These are phyloP conservation scores for Nothopassalora personata DNA, from an alignment of 2,329 filamentous ascomycete species.

Conservation along the genomic window DNA sequence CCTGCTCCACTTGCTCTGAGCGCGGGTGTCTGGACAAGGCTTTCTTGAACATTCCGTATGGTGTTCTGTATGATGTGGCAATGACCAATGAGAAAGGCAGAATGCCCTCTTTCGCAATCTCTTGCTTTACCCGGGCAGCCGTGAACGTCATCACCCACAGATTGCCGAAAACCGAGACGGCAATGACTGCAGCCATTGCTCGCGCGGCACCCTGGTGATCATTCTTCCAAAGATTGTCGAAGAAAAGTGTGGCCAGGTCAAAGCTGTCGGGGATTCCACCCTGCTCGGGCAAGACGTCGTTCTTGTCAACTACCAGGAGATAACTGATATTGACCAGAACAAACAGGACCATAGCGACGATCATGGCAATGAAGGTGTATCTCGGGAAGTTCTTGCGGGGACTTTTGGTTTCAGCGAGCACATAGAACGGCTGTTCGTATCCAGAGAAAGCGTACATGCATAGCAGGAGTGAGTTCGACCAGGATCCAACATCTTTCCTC, in stretches of 20 bases:
- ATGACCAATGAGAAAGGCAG: slow-evolving; percentile 49
- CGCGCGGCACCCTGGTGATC: slow-evolving; percentile 23
- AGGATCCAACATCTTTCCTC: slow-evolving; percentile 25
- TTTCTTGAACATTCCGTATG: slow-evolving; percentile 22
- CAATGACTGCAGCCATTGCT: slow-evolving; percentile 47
- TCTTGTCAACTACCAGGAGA: slow-evolving; percentile 31
- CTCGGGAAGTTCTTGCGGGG: slow-evolving; percentile 36
- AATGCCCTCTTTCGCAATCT: slow-evolving; percentile 56
- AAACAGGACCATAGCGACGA: slow-evolving; percentile 22
- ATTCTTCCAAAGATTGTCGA: slow-evolving; percentile 20
- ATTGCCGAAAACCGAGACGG: slow-evolving; percentile 52
- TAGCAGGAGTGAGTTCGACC: slow-evolving; percentile 40
- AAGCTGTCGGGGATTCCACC: slow-evolving; percentile 5
- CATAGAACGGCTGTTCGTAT: slow-evolving; percentile 44
- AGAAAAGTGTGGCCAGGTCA: slow-evolving; percentile 30
- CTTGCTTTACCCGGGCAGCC: slow-evolving; percentile 53
- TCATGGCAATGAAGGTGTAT: slow-evolving; percentile 33
- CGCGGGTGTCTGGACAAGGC: slow-evolving; percentile 8
- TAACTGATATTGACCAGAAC: slow-evolving; percentile 26
- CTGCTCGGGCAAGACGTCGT: slow-evolving; percentile 7
- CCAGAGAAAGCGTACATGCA: slow-evolving; percentile 41
- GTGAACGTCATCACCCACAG: slow-evolving; percentile 55
- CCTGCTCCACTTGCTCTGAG: slow-evolving; percentile 31
- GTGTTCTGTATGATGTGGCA: slow-evolving; percentile 32
- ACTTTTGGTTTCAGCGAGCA: slow-evolving; percentile 38